phyloP scores from a whole-genome alignment of 495 filamentous ascomycete species.

The Lophiostoma macrostomum region DNA sequence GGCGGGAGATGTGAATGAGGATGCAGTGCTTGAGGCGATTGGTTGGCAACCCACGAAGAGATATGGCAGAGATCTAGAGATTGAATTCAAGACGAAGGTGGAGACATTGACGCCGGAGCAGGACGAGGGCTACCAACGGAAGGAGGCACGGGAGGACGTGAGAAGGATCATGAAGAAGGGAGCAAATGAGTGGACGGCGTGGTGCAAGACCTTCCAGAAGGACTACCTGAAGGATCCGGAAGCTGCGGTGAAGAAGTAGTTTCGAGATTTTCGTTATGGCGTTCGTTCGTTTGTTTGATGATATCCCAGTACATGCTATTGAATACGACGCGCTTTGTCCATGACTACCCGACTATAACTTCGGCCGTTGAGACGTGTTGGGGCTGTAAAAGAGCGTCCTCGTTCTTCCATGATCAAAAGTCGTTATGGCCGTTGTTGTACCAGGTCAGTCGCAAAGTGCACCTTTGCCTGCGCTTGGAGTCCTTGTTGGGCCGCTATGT shows the following conservation, averaged over 20 bases:
- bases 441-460: too few species aligned
- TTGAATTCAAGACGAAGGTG: constrained; percentile 12
- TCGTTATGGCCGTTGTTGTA: too few species aligned
- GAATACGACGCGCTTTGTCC: too few species aligned
- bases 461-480: too few species aligned
- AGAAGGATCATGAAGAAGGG: constrained; percentile 39
- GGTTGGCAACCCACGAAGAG: constrained; percentile 42
- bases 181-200: constrained; percentile 41
- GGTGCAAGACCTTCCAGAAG: constrained; percentile 42
- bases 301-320: too few species aligned
- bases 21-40: constrained; percentile 41
- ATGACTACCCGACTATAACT: too few species aligned
- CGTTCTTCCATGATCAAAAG: too few species aligned
- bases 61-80: constrained; percentile 37
- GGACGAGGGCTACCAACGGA: constrained; percentile 43
- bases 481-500: too few species aligned
- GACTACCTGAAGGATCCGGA: constrained; percentile 17
- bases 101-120: constrained; percentile 23
- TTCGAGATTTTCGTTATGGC: too few species aligned
- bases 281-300: too few species aligned
- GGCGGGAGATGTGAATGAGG: constrained; percentile 30
- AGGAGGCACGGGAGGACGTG: constrained; percentile 43
- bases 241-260: background rate
- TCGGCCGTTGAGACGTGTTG: too few species aligned
- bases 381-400: too few species aligned